These are phyloP conservation scores for Paramarasmius palmivorus DNA, from an alignment of 1,284 basidiomycete species.

Conservation along the genomic window DNA sequence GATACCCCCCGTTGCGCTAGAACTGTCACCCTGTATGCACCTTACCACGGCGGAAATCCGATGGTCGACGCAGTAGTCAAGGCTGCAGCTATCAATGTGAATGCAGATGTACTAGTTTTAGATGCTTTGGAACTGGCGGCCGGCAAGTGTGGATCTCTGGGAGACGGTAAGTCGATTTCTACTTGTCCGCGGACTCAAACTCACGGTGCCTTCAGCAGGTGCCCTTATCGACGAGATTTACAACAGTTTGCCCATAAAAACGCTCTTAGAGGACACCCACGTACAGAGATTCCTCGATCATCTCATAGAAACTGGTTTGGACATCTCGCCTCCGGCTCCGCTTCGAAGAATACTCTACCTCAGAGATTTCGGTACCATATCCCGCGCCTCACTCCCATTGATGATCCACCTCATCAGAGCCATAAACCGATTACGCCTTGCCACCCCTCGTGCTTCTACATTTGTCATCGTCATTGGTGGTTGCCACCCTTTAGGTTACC, in stretches of 20 bases:
- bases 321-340: background rate
- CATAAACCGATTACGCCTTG: background rate
- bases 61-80: background rate
- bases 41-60: constrained; percentile 1
- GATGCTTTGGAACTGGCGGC: background rate
- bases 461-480: background rate
- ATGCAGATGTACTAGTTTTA: background rate
- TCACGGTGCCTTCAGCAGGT: background rate
- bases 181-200: background rate
- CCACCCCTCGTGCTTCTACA: background rate
- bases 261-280: background rate
- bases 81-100: background rate
- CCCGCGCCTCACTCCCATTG: background rate
- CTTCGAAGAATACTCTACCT: background rate
- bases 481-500: background rate
- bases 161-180: background rate
- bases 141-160: background rate
- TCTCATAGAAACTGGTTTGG: background rate
- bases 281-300: background rate
- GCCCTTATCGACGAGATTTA: background rate
- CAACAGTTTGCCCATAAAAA: background rate
- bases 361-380: background rate
- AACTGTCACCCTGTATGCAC: background rate
- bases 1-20: background rate
- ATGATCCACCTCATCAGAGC: background rate